Evolutionary conservation across 306 rosid genomes (phyloP).

Genomic region (Vigna nakashimae): DNA sequence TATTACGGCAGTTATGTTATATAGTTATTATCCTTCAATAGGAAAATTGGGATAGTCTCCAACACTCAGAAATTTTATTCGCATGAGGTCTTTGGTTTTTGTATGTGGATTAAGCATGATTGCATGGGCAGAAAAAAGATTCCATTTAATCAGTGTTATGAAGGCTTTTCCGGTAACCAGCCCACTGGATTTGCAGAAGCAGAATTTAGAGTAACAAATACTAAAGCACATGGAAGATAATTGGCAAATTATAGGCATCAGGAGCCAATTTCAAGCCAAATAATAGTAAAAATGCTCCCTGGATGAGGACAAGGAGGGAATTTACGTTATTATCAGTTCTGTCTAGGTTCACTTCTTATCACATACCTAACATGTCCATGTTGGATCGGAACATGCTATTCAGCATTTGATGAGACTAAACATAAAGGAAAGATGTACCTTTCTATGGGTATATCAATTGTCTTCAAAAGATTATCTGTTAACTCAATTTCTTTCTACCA

Average conservation of each 20-base stretch:
- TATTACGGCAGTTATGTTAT: constrained; percentile 4
- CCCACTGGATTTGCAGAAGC: neutral
- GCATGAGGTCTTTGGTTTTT: constrained; percentile 15
- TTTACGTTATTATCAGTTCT: neutral
- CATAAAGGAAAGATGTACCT: neutral
- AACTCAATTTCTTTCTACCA: too few species aligned
- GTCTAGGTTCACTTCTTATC: neutral
- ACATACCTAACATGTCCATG: neutral
- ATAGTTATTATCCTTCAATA: constrained; percentile 9
- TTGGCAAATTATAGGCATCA: neutral
- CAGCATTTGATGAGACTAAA: neutral
- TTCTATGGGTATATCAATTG: neutral
- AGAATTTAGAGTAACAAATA: neutral
- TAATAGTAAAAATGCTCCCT: constrained; percentile 10
- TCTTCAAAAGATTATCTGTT: too few species aligned
- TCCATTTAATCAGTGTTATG: constrained; percentile 17
- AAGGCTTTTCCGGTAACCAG: neutral
- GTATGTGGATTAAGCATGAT: constrained; percentile 33
- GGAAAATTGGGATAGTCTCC: neutral
- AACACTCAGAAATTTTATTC: constrained; percentile 22
- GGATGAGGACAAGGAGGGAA: neutral
- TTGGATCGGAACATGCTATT: neutral
- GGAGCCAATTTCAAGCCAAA: neutral
- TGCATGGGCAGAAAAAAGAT: neutral
- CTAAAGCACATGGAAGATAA: neutral